phyloP scores from a whole-genome alignment of 1,284 basidiomycete genomes.

The Leccinum colubrinum region DNA sequence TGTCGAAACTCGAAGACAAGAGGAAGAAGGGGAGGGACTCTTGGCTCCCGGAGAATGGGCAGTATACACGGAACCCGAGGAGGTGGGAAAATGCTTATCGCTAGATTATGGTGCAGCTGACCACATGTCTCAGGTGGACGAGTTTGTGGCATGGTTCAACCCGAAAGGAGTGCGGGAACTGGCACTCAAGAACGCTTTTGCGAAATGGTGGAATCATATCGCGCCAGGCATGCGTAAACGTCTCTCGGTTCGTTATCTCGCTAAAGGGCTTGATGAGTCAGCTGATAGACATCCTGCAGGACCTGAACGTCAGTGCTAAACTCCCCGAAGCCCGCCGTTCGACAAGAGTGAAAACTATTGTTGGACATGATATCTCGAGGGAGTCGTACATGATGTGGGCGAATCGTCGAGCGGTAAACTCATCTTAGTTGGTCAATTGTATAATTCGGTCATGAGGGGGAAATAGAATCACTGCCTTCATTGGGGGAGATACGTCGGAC shows the following conservation, averaged over 20 bases:
- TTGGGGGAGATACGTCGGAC: not conserved
- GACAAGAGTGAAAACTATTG: constrained; percentile 59
- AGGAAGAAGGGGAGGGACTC: constrained; percentile 79
- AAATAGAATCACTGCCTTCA: not conserved
- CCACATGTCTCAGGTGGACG: constrained; percentile 58
- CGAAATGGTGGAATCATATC: constrained; percentile 86
- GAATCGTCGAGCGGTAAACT: constrained; percentile 63
- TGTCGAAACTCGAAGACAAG: constrained; percentile 54
- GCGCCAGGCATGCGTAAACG: constrained; percentile 79
- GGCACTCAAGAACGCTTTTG: constrained; percentile 75
- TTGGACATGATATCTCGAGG: constrained; percentile 60
- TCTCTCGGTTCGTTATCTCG: constrained; percentile 51
- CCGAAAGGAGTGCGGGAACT: constrained; percentile 87
- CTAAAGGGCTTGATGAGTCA: not conserved
- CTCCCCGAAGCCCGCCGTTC: constrained; percentile 77
- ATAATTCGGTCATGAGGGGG: not conserved
- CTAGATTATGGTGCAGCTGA: constrained; percentile 11
- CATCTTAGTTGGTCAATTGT: constrained; percentile 17
- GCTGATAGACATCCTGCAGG: constrained; percentile 41
- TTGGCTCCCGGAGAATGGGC: constrained; percentile 85
- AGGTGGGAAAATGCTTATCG: constrained; percentile 50
- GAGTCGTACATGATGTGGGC: constrained; percentile 85
- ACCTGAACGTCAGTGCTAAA: constrained; percentile 62
- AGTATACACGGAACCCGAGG: constrained; percentile 81
- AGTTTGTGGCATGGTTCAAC: constrained; percentile 88